Evolutionary conservation across 345 rosid genomes (phyloP).

Genomic region (Lepidium didymum): DNA sequence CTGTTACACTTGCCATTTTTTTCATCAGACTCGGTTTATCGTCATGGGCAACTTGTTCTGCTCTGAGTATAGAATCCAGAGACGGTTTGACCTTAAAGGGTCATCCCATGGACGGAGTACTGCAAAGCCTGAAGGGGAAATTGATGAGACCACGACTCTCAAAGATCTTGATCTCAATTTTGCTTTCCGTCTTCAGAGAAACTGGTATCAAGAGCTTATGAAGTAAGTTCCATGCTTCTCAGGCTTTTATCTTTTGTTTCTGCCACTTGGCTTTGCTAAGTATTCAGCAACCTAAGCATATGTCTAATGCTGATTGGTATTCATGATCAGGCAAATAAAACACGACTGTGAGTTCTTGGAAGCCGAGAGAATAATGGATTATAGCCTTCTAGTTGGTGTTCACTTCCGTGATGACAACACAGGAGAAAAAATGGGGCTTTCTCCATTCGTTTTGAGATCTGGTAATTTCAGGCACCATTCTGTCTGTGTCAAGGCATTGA

Average conservation of each 20-base stretch:
- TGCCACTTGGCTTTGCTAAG: background rate
- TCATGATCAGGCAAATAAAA: conserved; percentile 68
- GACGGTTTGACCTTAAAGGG: conserved; percentile 95
- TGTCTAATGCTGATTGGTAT: background rate
- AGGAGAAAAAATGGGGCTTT: conserved; percentile 78
- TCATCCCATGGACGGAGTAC: conserved; percentile 92
- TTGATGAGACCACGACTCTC: conserved; percentile 93
- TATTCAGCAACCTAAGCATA: background rate
- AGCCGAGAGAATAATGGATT: conserved; percentile 91
- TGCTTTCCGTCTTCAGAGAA: conserved; percentile 72
- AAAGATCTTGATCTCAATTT: conserved; percentile 95
- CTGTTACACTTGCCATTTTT: background rate
- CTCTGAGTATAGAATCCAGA: conserved; percentile 88
- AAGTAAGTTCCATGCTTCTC: conserved; percentile 38
- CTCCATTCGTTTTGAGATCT: conserved; percentile 80
- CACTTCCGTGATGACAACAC: conserved; percentile 90
- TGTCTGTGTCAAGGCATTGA: background rate
- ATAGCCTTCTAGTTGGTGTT: conserved; percentile 87
- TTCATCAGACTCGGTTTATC: conserved; percentile 72
- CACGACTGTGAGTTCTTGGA: conserved; percentile 90
- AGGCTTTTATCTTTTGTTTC: background rate
- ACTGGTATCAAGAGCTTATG: conserved; percentile 84
- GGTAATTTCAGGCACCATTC: conserved; percentile 38
- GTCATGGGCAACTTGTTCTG: conserved; percentile 98
- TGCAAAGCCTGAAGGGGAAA: conserved; percentile 75